Percentiles rank a stretch among this genome's conserved stretches.
Conservation (phyloP, 768 basidiomycete genomes). For the Leucosporidium creatinivorum region DNA sequence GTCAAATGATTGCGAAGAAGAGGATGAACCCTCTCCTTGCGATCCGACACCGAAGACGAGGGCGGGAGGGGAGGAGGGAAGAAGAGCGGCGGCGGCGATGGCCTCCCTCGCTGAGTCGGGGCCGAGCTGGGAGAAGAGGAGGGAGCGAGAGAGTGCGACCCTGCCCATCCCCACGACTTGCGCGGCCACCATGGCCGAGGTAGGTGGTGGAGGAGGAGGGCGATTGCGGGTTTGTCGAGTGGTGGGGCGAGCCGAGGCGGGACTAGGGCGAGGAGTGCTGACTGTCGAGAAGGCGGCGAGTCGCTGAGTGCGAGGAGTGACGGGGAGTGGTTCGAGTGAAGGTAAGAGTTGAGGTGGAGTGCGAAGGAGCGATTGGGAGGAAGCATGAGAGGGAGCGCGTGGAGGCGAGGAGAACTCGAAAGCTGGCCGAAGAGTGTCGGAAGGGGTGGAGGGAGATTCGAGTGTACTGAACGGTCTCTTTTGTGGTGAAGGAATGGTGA, state of each 20-base stretch:
- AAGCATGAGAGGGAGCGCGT: neutral
- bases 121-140: constrained; percentile 7
- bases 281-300: neutral
- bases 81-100: neutral
- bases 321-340: neutral
- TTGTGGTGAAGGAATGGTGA: neutral
- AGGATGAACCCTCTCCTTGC: neutral
- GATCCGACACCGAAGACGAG: neutral
- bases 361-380: neutral
- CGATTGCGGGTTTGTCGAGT: neutral
- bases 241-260: neutral
- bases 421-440: neutral
- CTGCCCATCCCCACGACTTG: constrained; percentile 25
- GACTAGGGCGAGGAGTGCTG: neutral
- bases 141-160: constrained; percentile 23
- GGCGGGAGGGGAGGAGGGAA: neutral
- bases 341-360: neutral
- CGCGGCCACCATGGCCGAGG: constrained; percentile 10
- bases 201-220: neutral
- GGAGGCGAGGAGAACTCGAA: neutral
- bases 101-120: constrained; percentile 1
- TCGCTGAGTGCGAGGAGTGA: neutral
- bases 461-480: constrained; percentile 18
- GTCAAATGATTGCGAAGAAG: neutral
- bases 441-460: constrained; percentile 28